These are phyloP conservation scores for Eucalyptus tenuipes DNA, from an alignment of 345 rosid genomes.

Conservation along the genomic window DNA sequence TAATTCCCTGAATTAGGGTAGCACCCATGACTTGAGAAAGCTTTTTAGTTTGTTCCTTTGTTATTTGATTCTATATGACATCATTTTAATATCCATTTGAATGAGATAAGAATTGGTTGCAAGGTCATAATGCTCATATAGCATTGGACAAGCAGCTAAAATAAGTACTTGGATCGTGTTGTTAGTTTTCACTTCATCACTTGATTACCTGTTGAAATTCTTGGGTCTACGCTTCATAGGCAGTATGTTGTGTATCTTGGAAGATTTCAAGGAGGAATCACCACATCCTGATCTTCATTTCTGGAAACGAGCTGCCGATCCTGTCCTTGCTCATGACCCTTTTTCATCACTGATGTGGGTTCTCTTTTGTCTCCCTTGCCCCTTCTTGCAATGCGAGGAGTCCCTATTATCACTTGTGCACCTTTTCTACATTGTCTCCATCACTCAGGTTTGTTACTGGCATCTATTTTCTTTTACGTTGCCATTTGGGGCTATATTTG, in stretches of 20 bases:
- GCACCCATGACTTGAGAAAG: background rate
- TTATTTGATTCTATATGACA: background rate
- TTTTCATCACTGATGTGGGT: slow-evolving; percentile 97
- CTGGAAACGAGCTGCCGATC: slow-evolving; percentile 72
- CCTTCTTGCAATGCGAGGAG: slow-evolving; percentile 65
- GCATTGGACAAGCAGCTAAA: background rate
- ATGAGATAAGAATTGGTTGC: background rate
- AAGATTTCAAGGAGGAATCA: slow-evolving; percentile 23
- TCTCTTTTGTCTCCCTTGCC: slow-evolving; percentile 85
- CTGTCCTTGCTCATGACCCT: slow-evolving; percentile 78
- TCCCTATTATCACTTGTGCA: slow-evolving; percentile 77
- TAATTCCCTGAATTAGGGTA: background rate
- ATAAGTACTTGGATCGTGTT: background rate
- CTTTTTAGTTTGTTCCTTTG: background rate
- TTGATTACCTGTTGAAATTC: background rate
- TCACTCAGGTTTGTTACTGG: slow-evolving; percentile 57
- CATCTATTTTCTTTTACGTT: background rate
- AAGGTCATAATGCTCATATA: background rate
- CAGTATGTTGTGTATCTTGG: slow-evolving; percentile 24
- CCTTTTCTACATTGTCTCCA: slow-evolving; percentile 56
- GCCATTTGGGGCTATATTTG: background rate
- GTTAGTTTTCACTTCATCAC: background rate
- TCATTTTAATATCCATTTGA: background rate
- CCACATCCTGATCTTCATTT: slow-evolving; percentile 40
- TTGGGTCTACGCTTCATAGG: slow-evolving; percentile 19